Base-by-base conservation (phyloP, 2,329 filamentous ascomycete species). In the Penicillium sp. region DNA sequence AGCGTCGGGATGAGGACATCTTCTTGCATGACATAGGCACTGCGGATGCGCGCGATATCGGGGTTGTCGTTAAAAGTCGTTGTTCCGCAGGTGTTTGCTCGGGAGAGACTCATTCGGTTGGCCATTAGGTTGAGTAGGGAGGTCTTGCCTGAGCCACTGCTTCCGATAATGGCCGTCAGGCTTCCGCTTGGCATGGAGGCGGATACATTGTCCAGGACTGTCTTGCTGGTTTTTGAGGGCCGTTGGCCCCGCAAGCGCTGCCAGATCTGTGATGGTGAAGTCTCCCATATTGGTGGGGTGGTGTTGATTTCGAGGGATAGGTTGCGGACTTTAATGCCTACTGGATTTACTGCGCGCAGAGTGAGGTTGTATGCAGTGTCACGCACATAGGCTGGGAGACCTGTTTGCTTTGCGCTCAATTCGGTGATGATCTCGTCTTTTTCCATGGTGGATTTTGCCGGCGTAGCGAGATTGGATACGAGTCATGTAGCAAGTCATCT, bases 161-260 rank as follows among this genome's bases (percentile, higher is more conserved):
- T 87, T 10, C 89, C 89, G 56, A 92, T 85, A 52, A 92, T 91
- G 9, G 89, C 89, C 0, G 88, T 91, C 40, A 92, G 72, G 3
- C 84, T 87, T 3, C 89, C 87, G 8, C 83, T 81, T 3, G 79
- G 78, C 69, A 91, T 82, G 25, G 84, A 81, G 2, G 87, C 87
- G 61, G 82, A 82, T 45, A 91, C 82, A 31, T 82, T 81, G 51
- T 86, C 77, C 10, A 92, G 75, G 11, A 92, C 83, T 6, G 70
- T 72, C 63, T 81, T 82, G 50, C 70, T 58, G 6, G 65, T 57
- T 16, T 53, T 51, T 13, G 63, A 43, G 11, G 55, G 25, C 25
- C 70, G 59, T 60, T 72, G 45, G 60, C 68, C 61, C 64, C 70
- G 58, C 65, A 73, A 21, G 11, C 61, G 68, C 31, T 55, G 60